A percentile compares a stretch with the other conserved stretches of the same genome.
Conservation (phyloP, 257 asterid species). For the Gentiana straminea region DNA sequence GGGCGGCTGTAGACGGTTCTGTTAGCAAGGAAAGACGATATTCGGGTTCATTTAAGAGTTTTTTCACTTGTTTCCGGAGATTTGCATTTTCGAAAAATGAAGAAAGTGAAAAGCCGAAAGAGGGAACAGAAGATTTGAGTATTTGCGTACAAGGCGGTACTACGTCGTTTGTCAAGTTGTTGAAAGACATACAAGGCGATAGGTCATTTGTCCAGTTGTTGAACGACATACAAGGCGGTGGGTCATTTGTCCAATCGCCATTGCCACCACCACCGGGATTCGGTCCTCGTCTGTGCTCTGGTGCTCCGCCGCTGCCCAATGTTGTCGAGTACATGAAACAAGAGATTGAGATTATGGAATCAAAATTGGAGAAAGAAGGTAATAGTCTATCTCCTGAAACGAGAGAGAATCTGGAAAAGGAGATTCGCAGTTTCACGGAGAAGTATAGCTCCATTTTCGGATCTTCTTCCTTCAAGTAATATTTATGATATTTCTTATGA, state of each 20-base stretch:
- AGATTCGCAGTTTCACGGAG: constrained; percentile 44
- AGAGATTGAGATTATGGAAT: constrained; percentile 73
- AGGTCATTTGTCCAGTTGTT: constrained; percentile 3
- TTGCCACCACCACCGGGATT: neutral
- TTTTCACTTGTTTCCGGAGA: constrained; percentile 41
- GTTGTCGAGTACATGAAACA: constrained; percentile 39
- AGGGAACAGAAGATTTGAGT: constrained; percentile 6
- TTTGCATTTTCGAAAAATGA: constrained; percentile 28
- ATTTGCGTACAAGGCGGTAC: constrained; percentile 8
- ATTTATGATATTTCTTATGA: too few relatives aligned
- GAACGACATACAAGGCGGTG: constrained; percentile 6
- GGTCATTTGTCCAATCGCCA: neutral
- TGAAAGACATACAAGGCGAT: constrained; percentile 15
- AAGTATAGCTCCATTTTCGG: constrained; percentile 40
- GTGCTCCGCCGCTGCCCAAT: constrained; percentile 17
- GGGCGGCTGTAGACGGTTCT: constrained; percentile 33
- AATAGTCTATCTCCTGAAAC: constrained; percentile 36
- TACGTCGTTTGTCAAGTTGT: constrained; percentile 17
- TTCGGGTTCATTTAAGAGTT: constrained; percentile 35
- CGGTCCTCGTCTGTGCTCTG: constrained; percentile 3
- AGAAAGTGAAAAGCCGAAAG: constrained; percentile 8
- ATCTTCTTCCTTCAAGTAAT: constrained; percentile 19
- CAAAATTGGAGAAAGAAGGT: constrained; percentile 61
- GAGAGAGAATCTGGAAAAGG: constrained; percentile 58
- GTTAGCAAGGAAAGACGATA: constrained; percentile 22